A percentile compares a stretch with the other conserved stretches of the same genome.
phyloP scores from a whole-genome alignment of 306 rosid genomes.

The Amphicarpaea edgeworthii region DNA sequence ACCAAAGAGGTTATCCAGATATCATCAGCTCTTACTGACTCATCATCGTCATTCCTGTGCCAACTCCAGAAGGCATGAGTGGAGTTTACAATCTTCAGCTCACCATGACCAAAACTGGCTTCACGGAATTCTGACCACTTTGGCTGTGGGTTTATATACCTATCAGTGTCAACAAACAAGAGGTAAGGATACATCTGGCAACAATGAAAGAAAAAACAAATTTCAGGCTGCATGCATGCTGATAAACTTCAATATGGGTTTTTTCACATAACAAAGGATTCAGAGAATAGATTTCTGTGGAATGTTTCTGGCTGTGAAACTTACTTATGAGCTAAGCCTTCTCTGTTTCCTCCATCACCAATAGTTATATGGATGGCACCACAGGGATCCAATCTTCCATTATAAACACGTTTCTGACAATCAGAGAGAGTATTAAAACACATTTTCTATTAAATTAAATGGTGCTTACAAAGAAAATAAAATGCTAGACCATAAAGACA shows the following conservation, averaged over 20 bases:
- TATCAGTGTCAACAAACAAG: conserved; percentile 48
- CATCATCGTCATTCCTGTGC: conserved; percentile 95
- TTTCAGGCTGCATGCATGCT: conserved; percentile 29
- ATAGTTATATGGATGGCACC: conserved; percentile 95
- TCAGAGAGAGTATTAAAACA: conserved; percentile 30
- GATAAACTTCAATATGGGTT: neutral
- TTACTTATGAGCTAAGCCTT: conserved; percentile 89
- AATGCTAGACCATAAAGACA: conserved; percentile 4
- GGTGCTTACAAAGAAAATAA: conserved; percentile 3
- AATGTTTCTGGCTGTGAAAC: conserved; percentile 37
- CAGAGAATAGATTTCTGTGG: conserved; percentile 18
- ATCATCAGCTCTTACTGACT: conserved; percentile 86
- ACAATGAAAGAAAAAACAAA: conserved; percentile 4
- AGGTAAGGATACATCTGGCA: conserved; percentile 15
- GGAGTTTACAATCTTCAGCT: conserved; percentile 76
- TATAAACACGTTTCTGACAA: conserved; percentile 77
- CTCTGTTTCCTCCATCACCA: conserved; percentile 97
- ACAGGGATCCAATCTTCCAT: conserved; percentile 74
- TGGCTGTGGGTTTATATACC: conserved; percentile 79
- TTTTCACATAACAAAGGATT: neutral
- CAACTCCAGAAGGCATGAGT: conserved; percentile 95
- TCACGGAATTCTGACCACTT: conserved; percentile 88
- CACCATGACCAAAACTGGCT: conserved; percentile 97
- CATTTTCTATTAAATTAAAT: neutral
- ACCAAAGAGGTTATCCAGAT: conserved; percentile 85